Base-by-base conservation (phyloP, 768 basidiomycete species). In the Lactarius hatsudake region DNA sequence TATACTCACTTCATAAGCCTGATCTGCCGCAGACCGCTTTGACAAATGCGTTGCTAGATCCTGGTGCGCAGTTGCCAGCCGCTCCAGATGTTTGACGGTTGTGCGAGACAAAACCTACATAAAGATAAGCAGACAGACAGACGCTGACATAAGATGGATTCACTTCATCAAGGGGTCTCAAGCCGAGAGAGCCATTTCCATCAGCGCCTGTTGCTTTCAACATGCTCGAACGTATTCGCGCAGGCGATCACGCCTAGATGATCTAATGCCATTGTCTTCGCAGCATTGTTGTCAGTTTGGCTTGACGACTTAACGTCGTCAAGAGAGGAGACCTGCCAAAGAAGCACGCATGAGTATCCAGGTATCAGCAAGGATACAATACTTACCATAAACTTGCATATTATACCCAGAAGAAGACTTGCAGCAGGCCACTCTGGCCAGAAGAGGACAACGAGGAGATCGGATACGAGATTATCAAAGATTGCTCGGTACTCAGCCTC, bases 351-450 rank as follows among this genome's bases (percentile, higher is more conserved):
- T 13, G 40, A 17, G n/a, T 28, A 18, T 48, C 18, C 20, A 51
- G 18, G 42, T 18, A 45, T 1, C 4, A 17, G 6, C 15, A 48
- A 42, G 48, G 59, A 53, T 20, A 61, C 38, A 8, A 30, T 17
- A 71, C 82, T 12, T 66, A 94, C 96, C 93, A 98, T 93, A 71
- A 88, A 89, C 74, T 88, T 90, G 69, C 88, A 90, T 8, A 89
- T 86, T 57, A 97, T 89, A 54, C 83, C 86, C 43, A 98, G 78
- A 45, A 97, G 81, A 20, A 97, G 77, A 53, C 87, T 84, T 2
- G 97, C 93, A 12, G 93, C 96, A 7, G 97, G 97, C 95, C 96
- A 99, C 77, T 99, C 97, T 0, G 97, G 96, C 87, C 93, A 93
- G 75, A 90, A 95, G 7, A 98, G 80, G 23, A 97, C 94, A 10